Conservation (phyloP, 2,329 filamentous ascomycete species). For the Ascocoryne sarcoides region DNA sequence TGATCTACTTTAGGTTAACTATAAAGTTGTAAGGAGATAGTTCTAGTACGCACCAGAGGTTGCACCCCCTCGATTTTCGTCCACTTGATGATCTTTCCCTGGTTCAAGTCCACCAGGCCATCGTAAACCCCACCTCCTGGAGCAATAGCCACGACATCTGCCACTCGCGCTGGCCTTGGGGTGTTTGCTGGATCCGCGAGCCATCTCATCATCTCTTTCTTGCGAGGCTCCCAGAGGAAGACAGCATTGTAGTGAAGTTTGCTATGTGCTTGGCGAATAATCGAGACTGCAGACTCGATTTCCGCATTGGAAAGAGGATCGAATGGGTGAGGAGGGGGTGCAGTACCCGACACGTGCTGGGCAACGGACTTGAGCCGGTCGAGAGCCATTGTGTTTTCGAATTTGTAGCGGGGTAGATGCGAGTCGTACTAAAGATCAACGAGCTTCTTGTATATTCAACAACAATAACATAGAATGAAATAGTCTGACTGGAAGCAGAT, state of each 20-base stretch:
- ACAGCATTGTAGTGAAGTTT: constrained; percentile 80
- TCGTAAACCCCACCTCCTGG: constrained; percentile 74
- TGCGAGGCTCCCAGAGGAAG: constrained; percentile 75
- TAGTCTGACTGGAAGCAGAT: constrained; percentile 4
- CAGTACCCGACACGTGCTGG: constrained; percentile 48
- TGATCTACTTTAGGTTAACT: constrained; percentile 55
- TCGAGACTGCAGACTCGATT: constrained; percentile 60
- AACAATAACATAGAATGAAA: too few species aligned
- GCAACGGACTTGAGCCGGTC: constrained; percentile 56
- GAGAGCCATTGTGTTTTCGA: constrained; percentile 46
- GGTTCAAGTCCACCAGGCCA: constrained; percentile 65
- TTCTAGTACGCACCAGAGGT: constrained; percentile 60
- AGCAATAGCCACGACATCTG: constrained; percentile 76
- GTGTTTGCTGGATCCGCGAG: constrained; percentile 53
- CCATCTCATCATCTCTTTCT: constrained; percentile 76
- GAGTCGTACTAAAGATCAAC: not conserved
- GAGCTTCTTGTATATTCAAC: not conserved
- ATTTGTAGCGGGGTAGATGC: too few species aligned
- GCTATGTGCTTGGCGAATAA: constrained; percentile 61
- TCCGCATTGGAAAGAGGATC: constrained; percentile 67
- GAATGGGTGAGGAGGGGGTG: constrained; percentile 57
- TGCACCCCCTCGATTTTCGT: constrained; percentile 67
- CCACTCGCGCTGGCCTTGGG: constrained; percentile 59
- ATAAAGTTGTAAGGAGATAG: too few species aligned
- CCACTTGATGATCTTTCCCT: constrained; percentile 63